Evolutionary conservation across 129 eudicot species (phyloP).

Genomic region (Arctium minus): DNA sequence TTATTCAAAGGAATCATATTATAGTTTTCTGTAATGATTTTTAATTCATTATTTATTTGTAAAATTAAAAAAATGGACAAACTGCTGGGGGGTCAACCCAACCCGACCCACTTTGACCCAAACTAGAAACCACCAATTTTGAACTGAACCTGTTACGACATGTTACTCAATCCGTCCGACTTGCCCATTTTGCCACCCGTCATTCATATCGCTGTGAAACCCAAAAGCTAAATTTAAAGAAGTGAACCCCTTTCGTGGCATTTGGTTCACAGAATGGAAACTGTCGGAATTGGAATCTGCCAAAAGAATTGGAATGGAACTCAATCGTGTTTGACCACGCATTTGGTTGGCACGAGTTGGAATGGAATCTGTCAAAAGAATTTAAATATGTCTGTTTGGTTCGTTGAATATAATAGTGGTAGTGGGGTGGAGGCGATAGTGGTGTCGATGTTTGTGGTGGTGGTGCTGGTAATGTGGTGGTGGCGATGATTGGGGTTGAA

Average conservation of each 20-base stretch:
- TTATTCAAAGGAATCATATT: neutral
- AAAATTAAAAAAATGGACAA: neutral
- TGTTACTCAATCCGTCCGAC: neutral
- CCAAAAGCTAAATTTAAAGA: neutral
- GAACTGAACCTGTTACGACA: neutral
- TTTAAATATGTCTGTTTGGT: too few relatives aligned
- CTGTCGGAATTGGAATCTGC: too few relatives aligned
- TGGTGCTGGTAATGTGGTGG: too few relatives aligned
- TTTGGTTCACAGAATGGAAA: too few relatives aligned
- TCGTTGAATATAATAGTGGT: too few relatives aligned
- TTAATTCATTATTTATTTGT: neutral
- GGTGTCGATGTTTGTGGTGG: too few relatives aligned
- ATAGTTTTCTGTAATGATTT: neutral
- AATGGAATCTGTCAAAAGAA: too few relatives aligned
- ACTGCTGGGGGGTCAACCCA: neutral
- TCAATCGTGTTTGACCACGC: too few relatives aligned
- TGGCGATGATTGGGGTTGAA: too few relatives aligned
- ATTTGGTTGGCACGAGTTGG: too few relatives aligned
- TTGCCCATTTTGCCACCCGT: neutral
- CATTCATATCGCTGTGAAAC: neutral
- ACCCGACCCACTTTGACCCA: neutral
- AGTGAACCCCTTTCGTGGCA: neutral
- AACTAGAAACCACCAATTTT: neutral
- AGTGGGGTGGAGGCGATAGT: too few relatives aligned
- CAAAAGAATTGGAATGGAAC: too few relatives aligned